Base-by-base conservation (phyloP, 345 rosid genomes). In the Leavenworthia alabamica region DNA sequence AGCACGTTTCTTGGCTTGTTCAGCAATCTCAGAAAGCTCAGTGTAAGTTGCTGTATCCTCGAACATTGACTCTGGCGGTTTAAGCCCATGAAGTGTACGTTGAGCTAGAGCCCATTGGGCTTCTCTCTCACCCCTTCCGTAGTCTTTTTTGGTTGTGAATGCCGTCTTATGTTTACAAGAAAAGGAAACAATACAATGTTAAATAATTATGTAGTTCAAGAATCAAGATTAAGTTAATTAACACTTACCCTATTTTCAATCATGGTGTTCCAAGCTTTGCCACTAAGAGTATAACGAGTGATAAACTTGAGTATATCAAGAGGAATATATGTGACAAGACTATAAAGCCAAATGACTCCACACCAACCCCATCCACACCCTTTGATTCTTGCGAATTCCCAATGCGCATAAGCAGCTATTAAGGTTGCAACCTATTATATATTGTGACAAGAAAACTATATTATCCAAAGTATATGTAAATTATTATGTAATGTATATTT, bases 291-390 rank as follows among this genome's bases (percentile, higher is more conserved):
- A 50, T 85, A 90, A 6, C 86, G 79, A 43, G 73, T 79, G 22
- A 80, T 70, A 80, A 90, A 85, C 82, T 90, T 86, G 50, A 90
- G 78, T 15, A 87, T 1, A 60, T 90, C 97, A 11, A 90, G 77
- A 51, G 97, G 97, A 42, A 90, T 32, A 63, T 90, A 90, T 52
- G 83, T 81, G 69, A 90, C 28, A 9, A 90, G 20, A 71, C 90
- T 86, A 70, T 82, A 90, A 13, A 86, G 33, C 97, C 97, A 86
- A 3, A 90, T 70, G 8, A 90, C 83, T 55, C 90, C 95, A 40
- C 85, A 90, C 97, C 97, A 90, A 76, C 95, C 92, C 97, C 97
- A 86, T 24, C 97, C 95, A 9, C 85, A 72, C 0, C 95, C 95
- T 2, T 71, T 72, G 2, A 90, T 78, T 54, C 60, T 82, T 3